Base-by-base conservation (phyloP, 192 early-diverging fungal species). In the Coemansia pectinata region DNA sequence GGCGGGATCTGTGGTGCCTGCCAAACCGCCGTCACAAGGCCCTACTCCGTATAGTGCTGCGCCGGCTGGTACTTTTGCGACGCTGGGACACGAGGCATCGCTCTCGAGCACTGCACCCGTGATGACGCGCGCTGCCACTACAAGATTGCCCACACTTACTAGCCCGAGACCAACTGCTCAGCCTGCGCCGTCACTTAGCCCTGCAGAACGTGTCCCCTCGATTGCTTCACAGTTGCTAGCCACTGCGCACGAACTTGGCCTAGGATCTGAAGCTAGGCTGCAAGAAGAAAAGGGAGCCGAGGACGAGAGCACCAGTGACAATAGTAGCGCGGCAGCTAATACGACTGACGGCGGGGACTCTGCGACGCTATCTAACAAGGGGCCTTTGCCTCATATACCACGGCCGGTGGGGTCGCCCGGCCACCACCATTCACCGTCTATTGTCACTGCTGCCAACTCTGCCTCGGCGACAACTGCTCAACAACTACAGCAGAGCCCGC, bases 371-470 rank as follows among this genome's bases (percentile, higher is more conserved):
- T 31, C 29, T 6, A 57, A 17, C 17, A 57, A 31, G 55, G 17
- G 29, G 4, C 17, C 15, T 5, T 17, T 31, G 40, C 41, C 67
- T 23, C 17, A 7, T 21, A 17, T 45, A 29, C 44, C 70, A 10
- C 63, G 17, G 5, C 19, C 63, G 11, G 14, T 41, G 39, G 34
- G 48, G 15, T 39, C 41, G 31, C 48, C 71, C 0, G 65, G 68
- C 1, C 81, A 84, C 33, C 72, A 79, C 5, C 76, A 84, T 34
- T 72, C 45, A 12, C 65, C 71, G 14, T 78, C 76, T 0, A 79
- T 79, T 39, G 77, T 73, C 34, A 65, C 81, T 2, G 63, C 72
- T 14, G 61, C 68, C 17, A 38, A 53, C 52, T 27, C 64, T 17
- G 12, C 64, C 21, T 39, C 44, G n/a, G 59, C 39, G 15, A 36